Evolutionary conservation across 441 rosid genomes (phyloP), one percentile per base, ranked within the genome.

Genomic region (Pelargonium cotyledonis): DNA sequence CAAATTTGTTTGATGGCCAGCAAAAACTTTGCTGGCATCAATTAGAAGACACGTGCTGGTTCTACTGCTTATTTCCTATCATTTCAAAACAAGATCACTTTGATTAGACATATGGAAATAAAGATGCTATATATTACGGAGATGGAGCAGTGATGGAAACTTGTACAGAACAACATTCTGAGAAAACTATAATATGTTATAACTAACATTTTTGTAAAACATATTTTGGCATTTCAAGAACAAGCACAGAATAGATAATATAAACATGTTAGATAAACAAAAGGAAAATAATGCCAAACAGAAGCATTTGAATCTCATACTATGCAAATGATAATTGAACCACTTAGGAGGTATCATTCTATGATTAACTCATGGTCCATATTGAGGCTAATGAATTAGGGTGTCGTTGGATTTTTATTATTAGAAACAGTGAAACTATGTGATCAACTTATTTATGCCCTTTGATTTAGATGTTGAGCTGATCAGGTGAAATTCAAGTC

Each of bases 1-100:
- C 71, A 18, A 43, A 69, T 38, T 49, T 16, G 63, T 72, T 35
- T 68, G 11, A 72, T 65, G 65, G 76, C 93, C 88, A 88, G 82
- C 86, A 79, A 81, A 18, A 51, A 16, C 40, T 4, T 78, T 72
- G 80, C 95, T 81, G 80, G 90, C 89, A 76, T 11, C 72, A 69
- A 70, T 35, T 2, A 66, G 70, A 65, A 58, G 71, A 71, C 38
- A 69, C 38, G 43, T 16, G 46, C 65, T 23, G 15, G 65, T 61
- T 61, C 19, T 61, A 9, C 29, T 61, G 65, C 65, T 61, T 61
- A 35, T 61, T 61, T 61, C 65, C 29, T 61, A 23, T 61, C 38
- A 61, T 55, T 55, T 55, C 61, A 55, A 15, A 15, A 2, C 40
- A 61, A 60, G 63, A 60, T 11, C 38, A 23, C 38, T 8, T 65